Evolutionary conservation across 1,284 basidiomycete species (phyloP), one percentile per base, ranked within the genome.

Genomic region (Irpex sp.): DNA sequence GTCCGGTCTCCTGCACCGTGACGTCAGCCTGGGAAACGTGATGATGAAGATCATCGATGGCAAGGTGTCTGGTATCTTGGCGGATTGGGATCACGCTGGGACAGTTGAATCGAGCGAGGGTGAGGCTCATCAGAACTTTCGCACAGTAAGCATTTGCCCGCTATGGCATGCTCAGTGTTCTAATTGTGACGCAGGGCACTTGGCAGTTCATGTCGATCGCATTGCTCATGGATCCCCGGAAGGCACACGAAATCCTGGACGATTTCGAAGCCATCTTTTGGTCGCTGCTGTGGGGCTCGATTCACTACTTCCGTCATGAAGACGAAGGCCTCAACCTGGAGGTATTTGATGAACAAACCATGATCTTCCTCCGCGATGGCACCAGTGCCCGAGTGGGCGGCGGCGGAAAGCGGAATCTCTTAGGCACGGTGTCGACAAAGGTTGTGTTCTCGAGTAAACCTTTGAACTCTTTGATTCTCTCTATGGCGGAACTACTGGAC

Each of bases 221-320:
- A 9, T 10, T 59, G 2, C 58, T 59, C 28, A 16, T 28, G 10
- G 9, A 59, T 18, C 58, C 58, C 2, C 23, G 21, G 5, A 59
- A 59, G 18, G 6, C 21, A 2, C 58, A 59, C 21, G 58, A 59
- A 0, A 19, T 47, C 36, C 8, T 39, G 5, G 58, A 59, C 23
- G 58, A 59, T 28, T 42, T 59, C 14, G 58, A 59, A 35, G 21
- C 58, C 10, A 12, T 55, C 36, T 45, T 54, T 51, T 59, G 58
- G 58, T 21, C 54, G 2, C 51, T 59, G 6, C 19, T 59, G 3
- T 55, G 54, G 19, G 21, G 51, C 16, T 23, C 51, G 4, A 16
- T 64, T 21, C 53, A 59, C 18, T 49, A 48, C 23, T 62, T 61
- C 45, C 16, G 56, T 5, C 48, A 63, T 48, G 39, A 42, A 42